phyloP scores from a whole-genome alignment of 2,329 filamentous ascomycete genomes.

The Colletotrichum eleusines region DNA sequence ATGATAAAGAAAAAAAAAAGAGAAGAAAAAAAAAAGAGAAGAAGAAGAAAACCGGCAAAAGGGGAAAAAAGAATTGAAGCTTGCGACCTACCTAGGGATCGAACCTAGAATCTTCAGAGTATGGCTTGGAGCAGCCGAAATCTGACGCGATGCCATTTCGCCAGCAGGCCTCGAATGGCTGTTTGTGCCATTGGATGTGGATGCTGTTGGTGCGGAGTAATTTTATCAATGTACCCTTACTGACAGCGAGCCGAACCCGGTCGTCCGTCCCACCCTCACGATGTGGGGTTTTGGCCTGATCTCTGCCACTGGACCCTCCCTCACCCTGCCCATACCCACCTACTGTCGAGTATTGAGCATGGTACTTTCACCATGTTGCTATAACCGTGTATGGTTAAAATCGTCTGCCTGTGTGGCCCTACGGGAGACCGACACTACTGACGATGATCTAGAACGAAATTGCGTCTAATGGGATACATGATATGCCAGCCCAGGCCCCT shows the following conservation, averaged over 20 bases:
- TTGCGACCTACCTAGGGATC: conserved; percentile 41
- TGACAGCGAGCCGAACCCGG: too few species aligned
- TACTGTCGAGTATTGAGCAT: too few species aligned
- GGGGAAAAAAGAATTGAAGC: neutral
- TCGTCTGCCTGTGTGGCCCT: too few species aligned
- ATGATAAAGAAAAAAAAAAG: neutral
- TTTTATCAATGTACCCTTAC: neutral
- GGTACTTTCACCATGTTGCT: too few species aligned
- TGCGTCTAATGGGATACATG: neutral
- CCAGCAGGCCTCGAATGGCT: conserved; percentile 35
- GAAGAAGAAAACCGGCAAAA: neutral
- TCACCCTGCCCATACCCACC: too few species aligned
- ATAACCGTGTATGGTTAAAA: too few species aligned
- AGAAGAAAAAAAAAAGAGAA: too few species aligned
- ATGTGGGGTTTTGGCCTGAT: conserved; percentile 18
- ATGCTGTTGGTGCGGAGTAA: fast-evolving
- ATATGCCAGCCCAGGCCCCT: too few species aligned
- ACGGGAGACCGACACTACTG: neutral
- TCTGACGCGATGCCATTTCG: conserved; percentile 43
- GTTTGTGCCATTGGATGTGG: neutral
- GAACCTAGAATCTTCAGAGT: conserved; percentile 42
- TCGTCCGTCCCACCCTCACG: neutral
- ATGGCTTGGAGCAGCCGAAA: conserved; percentile 39
- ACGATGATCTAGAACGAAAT: neutral
- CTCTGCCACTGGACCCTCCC: neutral